These are phyloP conservation scores for Symmetrospora coprosmae DNA, from an alignment of 768 basidiomycete genomes.

Conservation along the genomic window DNA sequence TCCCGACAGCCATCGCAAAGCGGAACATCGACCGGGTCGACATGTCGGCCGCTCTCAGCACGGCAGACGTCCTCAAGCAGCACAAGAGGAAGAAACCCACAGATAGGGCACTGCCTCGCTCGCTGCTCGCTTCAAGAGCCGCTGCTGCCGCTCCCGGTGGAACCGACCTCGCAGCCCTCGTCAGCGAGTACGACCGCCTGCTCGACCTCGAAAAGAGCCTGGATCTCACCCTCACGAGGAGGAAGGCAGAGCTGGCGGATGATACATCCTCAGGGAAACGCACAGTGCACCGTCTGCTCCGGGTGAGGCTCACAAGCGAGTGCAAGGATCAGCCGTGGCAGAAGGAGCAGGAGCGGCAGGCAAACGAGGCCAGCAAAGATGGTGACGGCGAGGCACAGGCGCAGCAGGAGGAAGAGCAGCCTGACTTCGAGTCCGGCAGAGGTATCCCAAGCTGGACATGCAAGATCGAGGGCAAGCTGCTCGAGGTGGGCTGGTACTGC, in stretches of 20 bases:
- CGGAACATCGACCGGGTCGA: background rate
- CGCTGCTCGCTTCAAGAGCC: too few species aligned
- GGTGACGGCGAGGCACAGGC: background rate
- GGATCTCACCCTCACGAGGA: slow-evolving; percentile 2
- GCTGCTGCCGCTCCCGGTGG: slow-evolving; percentile 1
- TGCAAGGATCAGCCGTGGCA: slow-evolving; percentile 11
- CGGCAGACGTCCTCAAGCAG: background rate
- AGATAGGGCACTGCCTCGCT: background rate
- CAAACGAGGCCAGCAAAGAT: background rate
- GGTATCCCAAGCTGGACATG: slow-evolving; percentile 12
- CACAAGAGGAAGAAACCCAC: slow-evolving; percentile 12
- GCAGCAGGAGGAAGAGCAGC: too few species aligned
- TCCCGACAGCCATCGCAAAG: background rate
- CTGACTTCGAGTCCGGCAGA: slow-evolving; percentile 10
- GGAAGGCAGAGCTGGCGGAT: slow-evolving; percentile 6
- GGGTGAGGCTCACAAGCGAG: slow-evolving; percentile 5
- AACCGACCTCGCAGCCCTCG: background rate
- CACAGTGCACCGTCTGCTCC: background rate
- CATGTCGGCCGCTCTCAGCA: background rate
- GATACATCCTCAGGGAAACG: background rate
- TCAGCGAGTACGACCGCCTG: slow-evolving; percentile 14
- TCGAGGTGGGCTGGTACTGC: too few species aligned
- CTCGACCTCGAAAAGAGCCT: slow-evolving; percentile 11
- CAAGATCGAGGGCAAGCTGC: slow-evolving; percentile 14
- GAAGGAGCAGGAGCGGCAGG: background rate